A percentile compares a stretch with the other conserved stretches of the same genome.
Evolutionary conservation across 805 yeast genomes (phyloP).

Genomic region (Danielia reshetovae): DNA sequence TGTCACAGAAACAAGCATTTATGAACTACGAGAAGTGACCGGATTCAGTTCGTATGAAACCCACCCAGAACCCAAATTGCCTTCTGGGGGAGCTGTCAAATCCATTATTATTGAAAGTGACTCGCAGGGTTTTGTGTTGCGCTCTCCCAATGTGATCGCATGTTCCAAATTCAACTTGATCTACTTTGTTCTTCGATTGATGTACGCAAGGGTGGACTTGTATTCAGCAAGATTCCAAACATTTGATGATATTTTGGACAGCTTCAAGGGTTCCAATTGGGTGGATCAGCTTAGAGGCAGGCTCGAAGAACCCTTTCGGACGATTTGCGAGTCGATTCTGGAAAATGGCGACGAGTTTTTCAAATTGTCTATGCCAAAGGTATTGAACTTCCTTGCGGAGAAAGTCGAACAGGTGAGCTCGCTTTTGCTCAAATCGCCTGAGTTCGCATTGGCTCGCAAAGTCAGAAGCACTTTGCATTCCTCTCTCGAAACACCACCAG

Average conservation of each 20-base stretch:
- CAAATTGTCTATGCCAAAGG: constrained; percentile 39
- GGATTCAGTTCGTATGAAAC: constrained; percentile 11
- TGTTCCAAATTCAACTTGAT: constrained; percentile 10
- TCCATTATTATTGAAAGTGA: constrained; percentile 11
- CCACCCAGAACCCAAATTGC: constrained; percentile 13
- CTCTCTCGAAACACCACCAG: constrained; percentile 24
- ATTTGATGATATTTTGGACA: constrained; percentile 11
- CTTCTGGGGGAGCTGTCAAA: constrained; percentile 15
- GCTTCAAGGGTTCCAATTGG: constrained; percentile 4
- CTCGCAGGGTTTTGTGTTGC: constrained; percentile 7
- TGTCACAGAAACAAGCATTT: constrained; percentile 4
- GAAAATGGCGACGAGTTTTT: constrained; percentile 34
- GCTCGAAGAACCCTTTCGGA: constrained; percentile 4
- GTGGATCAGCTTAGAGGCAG: constrained; percentile 1
- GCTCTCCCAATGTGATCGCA: constrained; percentile 8
- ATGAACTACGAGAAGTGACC: constrained; percentile 14
- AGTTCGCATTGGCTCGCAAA: constrained; percentile 14
- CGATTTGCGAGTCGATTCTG: constrained; percentile 27
- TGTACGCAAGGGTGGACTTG: constrained; percentile 3
- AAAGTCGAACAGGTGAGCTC: constrained; percentile 34
- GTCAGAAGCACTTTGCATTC: constrained; percentile 20
- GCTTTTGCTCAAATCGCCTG: constrained; percentile 20
- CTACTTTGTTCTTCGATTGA: constrained; percentile 8
- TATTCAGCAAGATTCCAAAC: constrained; percentile 11
- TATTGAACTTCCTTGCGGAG: constrained; percentile 32